Conservation (phyloP, 1,284 basidiomycete species). For the Puccinia horiana region DNA sequence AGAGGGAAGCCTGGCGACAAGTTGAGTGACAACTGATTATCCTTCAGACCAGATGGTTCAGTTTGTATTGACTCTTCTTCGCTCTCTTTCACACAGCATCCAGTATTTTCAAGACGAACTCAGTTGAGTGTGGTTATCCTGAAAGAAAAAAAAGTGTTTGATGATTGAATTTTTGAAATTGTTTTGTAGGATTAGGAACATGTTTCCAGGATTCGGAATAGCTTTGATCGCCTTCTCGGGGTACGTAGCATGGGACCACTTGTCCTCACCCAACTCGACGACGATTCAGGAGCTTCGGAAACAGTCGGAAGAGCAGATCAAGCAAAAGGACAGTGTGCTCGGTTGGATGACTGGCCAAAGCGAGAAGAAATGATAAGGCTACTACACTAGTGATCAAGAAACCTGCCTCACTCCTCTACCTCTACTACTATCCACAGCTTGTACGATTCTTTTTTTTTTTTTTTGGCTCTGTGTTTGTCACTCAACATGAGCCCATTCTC, state of each 20-base stretch:
- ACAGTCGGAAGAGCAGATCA: conserved; percentile 35
- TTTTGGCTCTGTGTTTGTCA: background rate
- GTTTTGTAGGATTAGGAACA: conserved; percentile 29
- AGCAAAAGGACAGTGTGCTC: conserved; percentile 26
- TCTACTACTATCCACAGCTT: background rate
- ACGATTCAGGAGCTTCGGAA: conserved; percentile 36
- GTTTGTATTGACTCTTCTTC: background rate
- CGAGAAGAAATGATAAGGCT: too few species aligned
- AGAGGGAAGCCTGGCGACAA: conserved; percentile 88
- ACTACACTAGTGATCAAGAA: too few species aligned
- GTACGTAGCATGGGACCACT: conserved; percentile 66
- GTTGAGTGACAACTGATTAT: conserved; percentile 48
- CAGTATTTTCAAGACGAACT: conserved; percentile 43
- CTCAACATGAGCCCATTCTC: too few species aligned
- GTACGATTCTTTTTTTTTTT: background rate
- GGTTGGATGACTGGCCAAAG: conserved; percentile 4
- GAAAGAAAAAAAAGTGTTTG: too few species aligned
- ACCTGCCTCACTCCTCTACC: background rate
- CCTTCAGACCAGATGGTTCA: background rate
- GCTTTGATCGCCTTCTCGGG: conserved; percentile 84
- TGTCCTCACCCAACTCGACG: conserved; percentile 39
- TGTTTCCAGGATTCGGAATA: conserved; percentile 90
- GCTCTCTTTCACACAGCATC: conserved; percentile 5
- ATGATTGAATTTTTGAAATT: background rate
- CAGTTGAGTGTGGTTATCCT: too few species aligned